Base-by-base conservation (phyloP, 1,284 basidiomycete genomes). In the Heterobasidion parviporum region DNA sequence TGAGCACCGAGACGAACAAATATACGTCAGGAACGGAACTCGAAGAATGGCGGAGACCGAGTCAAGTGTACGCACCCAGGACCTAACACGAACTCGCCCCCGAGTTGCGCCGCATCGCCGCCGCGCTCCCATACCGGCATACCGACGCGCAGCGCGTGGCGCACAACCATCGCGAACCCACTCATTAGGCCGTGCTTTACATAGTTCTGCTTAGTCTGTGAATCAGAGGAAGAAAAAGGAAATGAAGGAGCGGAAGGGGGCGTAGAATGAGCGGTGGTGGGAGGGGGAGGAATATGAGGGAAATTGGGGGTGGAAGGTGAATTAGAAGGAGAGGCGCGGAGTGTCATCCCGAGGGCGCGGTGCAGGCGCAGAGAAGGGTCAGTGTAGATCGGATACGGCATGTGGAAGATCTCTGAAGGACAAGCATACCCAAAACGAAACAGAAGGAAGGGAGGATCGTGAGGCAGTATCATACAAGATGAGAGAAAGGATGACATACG, bases 41-140 rank as follows among this genome's bases (percentile, higher is more conserved):
- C 26, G 1, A 26, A 26, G 26, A 26, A 4, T 3, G 26, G 3
- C 26, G 26, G 26, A 3, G 3, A 60, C 59, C 60, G 36, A 56
- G 48, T 52, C 56, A n/a, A 68, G 57, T 2, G 26, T 26, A 66
- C 80, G 65, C 57, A 86, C 83, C 83, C 84, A 50, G 89, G 88
- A 26, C 88, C 89, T 54, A 96, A 78, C 32, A 95, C 80, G 65
- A 95, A 94, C 71, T 95, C 93, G 26, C 93, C 93, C 15, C 93
- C 93, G 34, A 95, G 78, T 68, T 94, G 88, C 52, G 75, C 70
- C 49, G 82, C 72, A 64, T 92, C 86, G 0, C 92, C 92, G 1
- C 87, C 89, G 55, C 82, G 83, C 68, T 86, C 85, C 81, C 83
- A 87, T 9, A 94, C 74, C 0, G 90, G 89, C 81, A 92, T 85